phyloP scores from a whole-genome alignment of 352 stramenopile genomes.

The Globisporangium parvum region DNA sequence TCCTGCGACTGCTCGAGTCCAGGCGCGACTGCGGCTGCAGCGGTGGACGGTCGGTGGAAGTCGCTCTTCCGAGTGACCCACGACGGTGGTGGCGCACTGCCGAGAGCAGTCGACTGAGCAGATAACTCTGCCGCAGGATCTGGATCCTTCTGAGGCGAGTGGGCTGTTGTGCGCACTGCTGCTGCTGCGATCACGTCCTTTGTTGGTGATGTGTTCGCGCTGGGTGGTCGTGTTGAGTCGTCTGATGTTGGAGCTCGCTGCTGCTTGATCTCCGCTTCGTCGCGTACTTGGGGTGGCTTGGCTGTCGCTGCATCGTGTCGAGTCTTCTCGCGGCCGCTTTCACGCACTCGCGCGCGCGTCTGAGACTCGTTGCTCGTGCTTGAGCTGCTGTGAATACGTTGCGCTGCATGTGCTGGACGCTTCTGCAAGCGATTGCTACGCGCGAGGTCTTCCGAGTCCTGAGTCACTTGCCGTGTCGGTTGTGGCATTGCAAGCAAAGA shows the following conservation, averaged over 20 bases:
- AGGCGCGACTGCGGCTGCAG: neutral
- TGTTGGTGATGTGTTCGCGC: neutral
- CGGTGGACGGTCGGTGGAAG: neutral
- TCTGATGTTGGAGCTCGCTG: neutral
- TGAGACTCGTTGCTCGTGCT: too few species aligned
- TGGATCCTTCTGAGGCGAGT: neutral
- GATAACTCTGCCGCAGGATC: neutral
- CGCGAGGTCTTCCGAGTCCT: neutral
- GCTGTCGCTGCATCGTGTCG: too few species aligned
- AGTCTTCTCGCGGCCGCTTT: neutral
- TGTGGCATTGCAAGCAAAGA: neutral
- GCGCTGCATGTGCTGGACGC: too few species aligned
- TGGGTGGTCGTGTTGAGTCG: neutral
- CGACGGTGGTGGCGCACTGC: neutral
- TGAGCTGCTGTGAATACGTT: neutral
- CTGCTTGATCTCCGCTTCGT: too few species aligned
- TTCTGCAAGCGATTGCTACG: neutral
- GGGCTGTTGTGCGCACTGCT: neutral
- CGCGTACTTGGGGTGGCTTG: too few species aligned
- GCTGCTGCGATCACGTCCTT: neutral
- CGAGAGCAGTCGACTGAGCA: neutral
- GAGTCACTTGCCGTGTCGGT: neutral
- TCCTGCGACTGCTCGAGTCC: neutral
- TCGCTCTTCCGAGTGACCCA: slow-evolving; percentile 10
- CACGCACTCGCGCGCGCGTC: neutral